Percentiles rank a stretch among this genome's conserved stretches.
These are phyloP conservation scores for Colletotrichum falcatum DNA, from an alignment of 2,329 filamentous ascomycete species.

Conservation along the genomic window DNA sequence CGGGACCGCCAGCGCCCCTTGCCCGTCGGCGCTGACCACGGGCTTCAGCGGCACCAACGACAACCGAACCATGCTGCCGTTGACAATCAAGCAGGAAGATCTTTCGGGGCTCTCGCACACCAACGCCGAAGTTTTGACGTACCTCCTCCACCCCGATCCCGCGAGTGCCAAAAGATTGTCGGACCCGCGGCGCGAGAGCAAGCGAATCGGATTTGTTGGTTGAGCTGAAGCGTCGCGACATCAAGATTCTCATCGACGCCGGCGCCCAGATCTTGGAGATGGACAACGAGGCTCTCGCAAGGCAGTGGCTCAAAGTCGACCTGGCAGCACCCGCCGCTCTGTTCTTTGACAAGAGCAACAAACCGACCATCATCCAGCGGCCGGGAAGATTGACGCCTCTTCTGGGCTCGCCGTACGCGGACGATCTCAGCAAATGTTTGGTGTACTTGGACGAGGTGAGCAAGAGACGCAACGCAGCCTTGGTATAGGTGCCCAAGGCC, in stretches of 20 bases:
- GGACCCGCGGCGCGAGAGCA: constrained; percentile 45
- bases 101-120: constrained; percentile 67
- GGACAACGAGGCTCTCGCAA: constrained; percentile 63
- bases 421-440: constrained; percentile 63
- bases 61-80: constrained; percentile 67
- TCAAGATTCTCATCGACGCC: constrained; percentile 71
- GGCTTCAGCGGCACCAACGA: constrained; percentile 82
- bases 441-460: constrained; percentile 68
- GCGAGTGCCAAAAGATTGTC: constrained; percentile 54
- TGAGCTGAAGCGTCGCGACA: constrained; percentile 50
- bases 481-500: background rate
- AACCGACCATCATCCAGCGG: constrained; percentile 57
- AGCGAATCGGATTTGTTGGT: constrained; percentile 59
- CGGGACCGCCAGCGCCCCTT: background rate
- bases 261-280: constrained; percentile 74
- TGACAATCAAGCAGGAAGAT: constrained; percentile 72
- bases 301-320: constrained; percentile 63
- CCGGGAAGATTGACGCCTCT: constrained; percentile 55
- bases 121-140: constrained; percentile 72
- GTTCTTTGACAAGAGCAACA: constrained; percentile 63
- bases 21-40: constrained; percentile 61
- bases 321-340: constrained; percentile 60
- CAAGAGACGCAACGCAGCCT: too few species aligned
- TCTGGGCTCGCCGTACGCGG: constrained; percentile 65
- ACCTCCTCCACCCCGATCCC: constrained; percentile 67